phyloP scores from a whole-genome alignment of 2,329 filamentous ascomycete genomes.

The Lecanoromycetidae sp. region DNA sequence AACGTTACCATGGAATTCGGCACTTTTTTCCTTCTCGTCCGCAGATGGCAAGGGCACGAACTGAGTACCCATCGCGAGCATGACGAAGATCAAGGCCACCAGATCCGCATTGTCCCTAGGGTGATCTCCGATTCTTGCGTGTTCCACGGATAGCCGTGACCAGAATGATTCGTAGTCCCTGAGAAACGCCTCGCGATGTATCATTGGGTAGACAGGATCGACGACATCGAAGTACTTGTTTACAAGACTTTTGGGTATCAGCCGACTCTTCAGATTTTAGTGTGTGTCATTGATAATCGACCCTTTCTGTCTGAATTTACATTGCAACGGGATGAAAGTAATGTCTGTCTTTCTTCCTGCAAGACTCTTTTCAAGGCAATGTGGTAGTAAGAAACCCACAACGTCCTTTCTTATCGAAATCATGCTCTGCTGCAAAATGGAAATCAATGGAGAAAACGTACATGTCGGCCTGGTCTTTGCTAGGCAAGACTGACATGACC shows the following conservation, averaged over 20 bases:
- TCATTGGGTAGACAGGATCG: slow-evolving; percentile 70
- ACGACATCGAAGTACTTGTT: slow-evolving; percentile 47
- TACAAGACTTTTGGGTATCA: slow-evolving; percentile 21
- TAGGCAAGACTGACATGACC: slow-evolving; percentile 62
- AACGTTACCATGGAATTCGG: slow-evolving; percentile 57
- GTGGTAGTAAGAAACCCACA: neutral
- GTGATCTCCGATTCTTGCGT: slow-evolving; percentile 45
- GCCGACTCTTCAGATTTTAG: neutral
- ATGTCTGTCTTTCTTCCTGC: neutral
- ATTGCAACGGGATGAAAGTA: too few species aligned
- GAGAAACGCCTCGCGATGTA: slow-evolving; percentile 63
- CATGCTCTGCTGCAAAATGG: neutral
- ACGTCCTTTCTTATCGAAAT: too few species aligned
- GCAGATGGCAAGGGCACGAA: slow-evolving; percentile 51
- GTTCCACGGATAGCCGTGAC: slow-evolving; percentile 47
- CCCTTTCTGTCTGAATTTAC: too few species aligned
- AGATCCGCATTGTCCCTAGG: slow-evolving; percentile 61
- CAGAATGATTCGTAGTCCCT: slow-evolving; percentile 70
- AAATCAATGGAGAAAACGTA: neutral
- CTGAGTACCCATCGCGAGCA: slow-evolving; percentile 67
- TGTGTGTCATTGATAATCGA: too few species aligned
- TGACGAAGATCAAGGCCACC: slow-evolving; percentile 61
- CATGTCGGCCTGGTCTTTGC: slow-evolving; percentile 63
- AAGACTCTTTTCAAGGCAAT: neutral
- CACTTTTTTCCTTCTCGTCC: slow-evolving; percentile 57